Percentiles rank a stretch among this genome's conserved stretches.
These are phyloP conservation scores for Amanita thiersii DNA, from an alignment of 768 basidiomycete genomes.

Conservation along the genomic window DNA sequence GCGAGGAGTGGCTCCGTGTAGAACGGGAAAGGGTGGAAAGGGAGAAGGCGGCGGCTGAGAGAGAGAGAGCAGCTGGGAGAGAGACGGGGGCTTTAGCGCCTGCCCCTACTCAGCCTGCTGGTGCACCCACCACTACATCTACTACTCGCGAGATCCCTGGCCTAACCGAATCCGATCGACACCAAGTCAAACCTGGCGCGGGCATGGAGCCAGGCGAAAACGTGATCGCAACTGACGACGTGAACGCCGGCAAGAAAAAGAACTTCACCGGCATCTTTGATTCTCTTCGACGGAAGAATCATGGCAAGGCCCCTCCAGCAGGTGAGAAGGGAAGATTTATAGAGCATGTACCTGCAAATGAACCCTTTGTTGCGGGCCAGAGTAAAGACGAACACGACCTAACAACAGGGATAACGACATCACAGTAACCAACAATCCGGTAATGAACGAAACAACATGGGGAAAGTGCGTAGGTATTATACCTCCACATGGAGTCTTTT, in stretches of 20 bases:
- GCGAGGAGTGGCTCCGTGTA: constrained; percentile 58
- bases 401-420: too few relatives aligned
- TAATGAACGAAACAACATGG: too few relatives aligned
- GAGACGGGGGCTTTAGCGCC: constrained; percentile 4
- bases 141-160: too few relatives aligned
- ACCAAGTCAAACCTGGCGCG: constrained; percentile 47
- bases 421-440: too few relatives aligned
- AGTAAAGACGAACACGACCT: too few relatives aligned
- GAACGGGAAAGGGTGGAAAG: constrained; percentile 23
- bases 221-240: too few relatives aligned
- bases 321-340: constrained; percentile 28
- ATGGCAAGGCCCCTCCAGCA: constrained; percentile 5
- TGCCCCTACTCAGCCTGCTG: neutral
- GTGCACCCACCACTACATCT: too few relatives aligned
- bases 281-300: constrained; percentile 17
- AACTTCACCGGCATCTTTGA: constrained; percentile 6
- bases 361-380: too few relatives aligned
- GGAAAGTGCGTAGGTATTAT: too few relatives aligned
- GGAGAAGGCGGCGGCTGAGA: constrained; percentile 22
- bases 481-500: too few relatives aligned
- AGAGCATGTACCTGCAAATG: too few relatives aligned
- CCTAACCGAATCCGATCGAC: constrained; percentile 25
- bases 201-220: constrained; percentile 33
- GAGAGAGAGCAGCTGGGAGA: constrained; percentile 14
- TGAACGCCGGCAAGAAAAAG: too few relatives aligned